A percentile compares a stretch with the other conserved stretches of the same genome.
Conservation (phyloP, 2,329 filamentous ascomycete species). For the Coniochaeta prunicola region DNA sequence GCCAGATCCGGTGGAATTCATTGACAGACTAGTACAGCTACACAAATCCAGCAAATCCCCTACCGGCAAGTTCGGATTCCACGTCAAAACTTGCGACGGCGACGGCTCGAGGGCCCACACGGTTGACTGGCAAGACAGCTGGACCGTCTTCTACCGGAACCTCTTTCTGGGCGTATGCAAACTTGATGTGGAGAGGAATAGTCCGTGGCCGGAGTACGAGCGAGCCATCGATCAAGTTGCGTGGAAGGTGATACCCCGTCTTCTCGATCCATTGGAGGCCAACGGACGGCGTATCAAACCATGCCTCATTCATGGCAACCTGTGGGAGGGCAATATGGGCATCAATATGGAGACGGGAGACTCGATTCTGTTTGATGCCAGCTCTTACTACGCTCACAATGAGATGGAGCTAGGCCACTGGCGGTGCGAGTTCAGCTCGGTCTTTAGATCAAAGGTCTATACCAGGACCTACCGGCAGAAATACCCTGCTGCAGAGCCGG, state of each 20-base stretch:
- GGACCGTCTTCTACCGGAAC: not conserved
- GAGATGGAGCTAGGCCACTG: not conserved
- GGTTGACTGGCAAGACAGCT: not conserved
- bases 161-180: not conserved
- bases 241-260: not conserved
- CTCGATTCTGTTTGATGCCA: not conserved
- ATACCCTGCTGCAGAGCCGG: constrained; percentile 7
- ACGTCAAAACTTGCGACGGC: not conserved
- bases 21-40: not conserved
- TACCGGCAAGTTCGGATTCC: not conserved
- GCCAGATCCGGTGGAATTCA: not conserved
- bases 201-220: not conserved
- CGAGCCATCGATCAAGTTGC: not conserved
- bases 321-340: not conserved
- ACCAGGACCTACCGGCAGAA: constrained; percentile 3
- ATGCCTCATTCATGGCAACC: not conserved
- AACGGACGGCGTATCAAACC: not conserved
- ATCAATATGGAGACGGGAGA: not conserved
- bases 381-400: not conserved
- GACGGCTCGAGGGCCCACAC: not conserved
- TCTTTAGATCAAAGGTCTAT: not conserved
- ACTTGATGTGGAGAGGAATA: not conserved
- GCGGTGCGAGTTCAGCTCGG: not conserved
- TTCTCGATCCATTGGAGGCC: not conserved
- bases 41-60: not conserved